Percentiles rank a stretch among this genome's conserved stretches.
Evolutionary conservation across 768 basidiomycete species (phyloP).

Genomic region (Podaxis sp.): DNA sequence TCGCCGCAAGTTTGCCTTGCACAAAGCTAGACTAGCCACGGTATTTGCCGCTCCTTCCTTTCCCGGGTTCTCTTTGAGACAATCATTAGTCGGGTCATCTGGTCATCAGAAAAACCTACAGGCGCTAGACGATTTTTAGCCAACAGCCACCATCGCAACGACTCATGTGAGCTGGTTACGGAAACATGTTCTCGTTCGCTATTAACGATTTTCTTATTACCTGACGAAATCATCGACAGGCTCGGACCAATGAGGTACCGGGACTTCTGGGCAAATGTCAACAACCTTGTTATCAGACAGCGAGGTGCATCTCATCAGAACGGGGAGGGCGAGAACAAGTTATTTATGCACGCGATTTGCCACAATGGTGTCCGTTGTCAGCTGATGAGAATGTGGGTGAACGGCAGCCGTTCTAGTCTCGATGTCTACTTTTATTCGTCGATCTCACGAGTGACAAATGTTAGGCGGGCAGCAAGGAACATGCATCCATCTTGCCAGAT

Average conservation of each 20-base stretch:
- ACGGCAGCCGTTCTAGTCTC: background rate
- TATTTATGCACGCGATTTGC: background rate
- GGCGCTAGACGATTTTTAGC: background rate
- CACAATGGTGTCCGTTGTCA: background rate
- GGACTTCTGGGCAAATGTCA: background rate
- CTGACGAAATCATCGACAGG: too few species aligned
- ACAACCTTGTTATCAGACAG: background rate
- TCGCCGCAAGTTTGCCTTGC: too few species aligned
- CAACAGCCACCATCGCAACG: background rate
- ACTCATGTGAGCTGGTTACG: background rate
- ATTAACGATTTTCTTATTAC: background rate
- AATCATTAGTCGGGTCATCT: too few species aligned
- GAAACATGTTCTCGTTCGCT: background rate
- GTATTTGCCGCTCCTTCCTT: too few species aligned
- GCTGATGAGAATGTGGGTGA: background rate
- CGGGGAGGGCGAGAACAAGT: background rate
- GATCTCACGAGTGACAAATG: conserved; percentile 9
- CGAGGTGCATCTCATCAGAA: background rate
- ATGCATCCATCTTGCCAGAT: conserved; percentile 2
- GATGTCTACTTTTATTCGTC: background rate
- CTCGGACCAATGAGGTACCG: too few species aligned
- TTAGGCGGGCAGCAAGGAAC: background rate
- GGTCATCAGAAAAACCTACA: background rate
- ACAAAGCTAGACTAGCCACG: too few species aligned
- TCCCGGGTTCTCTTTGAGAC: too few species aligned